Conservation (phyloP, 2,329 filamentous ascomycete species). For the Acarospora socialis region DNA sequence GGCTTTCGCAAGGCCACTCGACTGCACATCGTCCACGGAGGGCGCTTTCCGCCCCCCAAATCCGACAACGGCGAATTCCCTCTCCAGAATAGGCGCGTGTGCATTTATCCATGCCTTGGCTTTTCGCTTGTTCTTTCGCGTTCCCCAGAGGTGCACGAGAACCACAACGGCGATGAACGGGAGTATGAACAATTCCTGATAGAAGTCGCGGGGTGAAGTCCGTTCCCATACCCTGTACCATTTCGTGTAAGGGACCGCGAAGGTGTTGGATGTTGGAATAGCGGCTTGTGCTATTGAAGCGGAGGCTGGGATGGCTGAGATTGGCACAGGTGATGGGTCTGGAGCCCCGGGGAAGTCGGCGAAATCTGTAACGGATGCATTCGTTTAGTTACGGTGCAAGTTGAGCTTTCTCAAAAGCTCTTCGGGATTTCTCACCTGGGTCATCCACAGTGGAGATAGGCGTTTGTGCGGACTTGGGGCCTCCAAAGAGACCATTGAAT, state of each 20-base stretch:
- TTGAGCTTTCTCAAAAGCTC: constrained; percentile 1
- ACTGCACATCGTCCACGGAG: constrained; percentile 33
- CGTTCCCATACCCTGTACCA: constrained; percentile 98
- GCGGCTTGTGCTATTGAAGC: constrained; percentile 22
- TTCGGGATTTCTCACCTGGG: constrained; percentile 41
- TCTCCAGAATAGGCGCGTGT: constrained; percentile 55
- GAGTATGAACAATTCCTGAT: constrained; percentile 70
- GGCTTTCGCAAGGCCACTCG: constrained; percentile 25
- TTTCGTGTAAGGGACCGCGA: constrained; percentile 60
- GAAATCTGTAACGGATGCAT: constrained; percentile 50
- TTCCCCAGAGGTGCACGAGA: constrained; percentile 66
- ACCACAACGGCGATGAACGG: constrained; percentile 61
- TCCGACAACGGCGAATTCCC: constrained; percentile 79
- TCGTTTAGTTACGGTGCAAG: too few relatives aligned
- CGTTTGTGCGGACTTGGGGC: constrained; percentile 44
- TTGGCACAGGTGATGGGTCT: constrained; percentile 42
- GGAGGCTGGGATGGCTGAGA: constrained; percentile 28
- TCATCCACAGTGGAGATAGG: constrained; percentile 37
- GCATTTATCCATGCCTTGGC: constrained; percentile 67
- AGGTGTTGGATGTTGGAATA: constrained; percentile 33
- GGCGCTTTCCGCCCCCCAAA: constrained; percentile 45
- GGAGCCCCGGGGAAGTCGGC: constrained; percentile 79
- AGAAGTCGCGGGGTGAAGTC: constrained; percentile 69
- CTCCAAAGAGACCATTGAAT: constrained; percentile 56
- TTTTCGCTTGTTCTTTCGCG: constrained; percentile 63